Conservation (phyloP, 1,139 yeast genomes). For the Kazachstania sp. region DNA sequence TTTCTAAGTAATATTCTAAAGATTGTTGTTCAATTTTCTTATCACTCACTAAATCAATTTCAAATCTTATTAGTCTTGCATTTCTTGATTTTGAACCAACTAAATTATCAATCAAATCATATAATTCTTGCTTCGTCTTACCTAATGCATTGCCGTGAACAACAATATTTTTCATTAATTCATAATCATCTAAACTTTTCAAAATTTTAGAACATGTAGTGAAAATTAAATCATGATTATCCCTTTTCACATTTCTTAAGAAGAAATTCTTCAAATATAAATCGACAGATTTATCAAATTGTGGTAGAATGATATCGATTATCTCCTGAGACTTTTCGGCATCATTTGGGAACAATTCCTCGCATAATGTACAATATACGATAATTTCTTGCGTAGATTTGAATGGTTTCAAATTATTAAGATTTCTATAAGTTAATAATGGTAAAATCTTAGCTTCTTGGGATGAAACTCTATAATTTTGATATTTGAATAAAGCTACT, state of each 20-base stretch:
- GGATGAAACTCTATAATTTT: conserved; percentile 11
- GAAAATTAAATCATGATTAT: conserved; percentile 12
- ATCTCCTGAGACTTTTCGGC: conserved; percentile 17
- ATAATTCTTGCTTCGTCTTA: conserved; percentile 14
- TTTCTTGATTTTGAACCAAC: conserved; percentile 25
- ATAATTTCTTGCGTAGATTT: conserved; percentile 25
- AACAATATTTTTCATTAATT: conserved; percentile 19
- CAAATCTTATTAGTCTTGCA: conserved; percentile 21
- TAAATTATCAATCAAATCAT: conserved; percentile 7
- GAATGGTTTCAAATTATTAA: conserved; percentile 21
- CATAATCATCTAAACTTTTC: conserved; percentile 25
- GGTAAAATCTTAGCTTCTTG: conserved; percentile 21
- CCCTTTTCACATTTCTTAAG: conserved; percentile 14
- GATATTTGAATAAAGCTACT: conserved; percentile 20
- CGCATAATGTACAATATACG: conserved; percentile 25
- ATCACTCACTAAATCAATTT: conserved; percentile 18
- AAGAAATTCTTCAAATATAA: conserved; percentile 28
- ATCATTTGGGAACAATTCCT: conserved; percentile 18
- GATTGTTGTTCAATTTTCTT: conserved; percentile 12
- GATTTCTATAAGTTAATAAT: conserved; percentile 18
- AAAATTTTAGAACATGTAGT: conserved; percentile 16
- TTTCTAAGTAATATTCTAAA: conserved; percentile 18
- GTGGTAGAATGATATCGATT: conserved; percentile 18
- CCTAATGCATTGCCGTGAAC: conserved; percentile 14
- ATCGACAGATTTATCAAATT: conserved; percentile 22